Conservation (phyloP, 306 rosid genomes). For the Lathyrus oleraceus region DNA sequence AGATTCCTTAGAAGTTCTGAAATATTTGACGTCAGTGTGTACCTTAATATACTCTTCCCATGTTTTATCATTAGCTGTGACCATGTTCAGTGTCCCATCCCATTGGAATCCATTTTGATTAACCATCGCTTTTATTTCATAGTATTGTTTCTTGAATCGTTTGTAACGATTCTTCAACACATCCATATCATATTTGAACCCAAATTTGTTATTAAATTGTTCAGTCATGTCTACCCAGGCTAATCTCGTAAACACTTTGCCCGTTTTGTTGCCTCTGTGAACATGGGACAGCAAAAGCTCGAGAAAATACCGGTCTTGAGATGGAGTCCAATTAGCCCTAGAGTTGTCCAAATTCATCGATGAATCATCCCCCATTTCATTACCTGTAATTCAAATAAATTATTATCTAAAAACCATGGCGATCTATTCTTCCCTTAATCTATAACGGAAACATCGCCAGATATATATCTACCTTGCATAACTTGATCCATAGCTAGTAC, state of each 20-base stretch:
- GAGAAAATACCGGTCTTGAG: constrained; percentile 56
- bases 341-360: constrained; percentile 33
- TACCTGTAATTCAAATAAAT: constrained; percentile 40
- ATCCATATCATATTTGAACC: constrained; percentile 51
- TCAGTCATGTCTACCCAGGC: constrained; percentile 60
- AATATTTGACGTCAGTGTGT: constrained; percentile 2
- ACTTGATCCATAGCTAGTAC: constrained; percentile 3
- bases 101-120: constrained; percentile 51
- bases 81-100: constrained; percentile 45
- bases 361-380: constrained; percentile 45
- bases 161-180: constrained; percentile 56
- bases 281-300: constrained; percentile 54
- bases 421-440: neutral
- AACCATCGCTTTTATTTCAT: constrained; percentile 49
- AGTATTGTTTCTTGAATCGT: constrained; percentile 62
- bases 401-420: constrained; percentile 12
- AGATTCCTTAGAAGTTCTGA: constrained; percentile 14
- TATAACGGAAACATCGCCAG: neutral
- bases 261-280: constrained; percentile 52
- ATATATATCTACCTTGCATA: constrained; percentile 13
- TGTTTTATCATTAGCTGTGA: constrained; percentile 38
- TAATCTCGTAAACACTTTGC: constrained; percentile 43
- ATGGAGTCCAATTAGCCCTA: constrained; percentile 62
- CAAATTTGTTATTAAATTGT: constrained; percentile 51
- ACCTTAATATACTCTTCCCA: constrained; percentile 53